phyloP scores from a whole-genome alignment of 2,329 filamentous ascomycete genomes.

The Scedosporium aurantiacum region DNA sequence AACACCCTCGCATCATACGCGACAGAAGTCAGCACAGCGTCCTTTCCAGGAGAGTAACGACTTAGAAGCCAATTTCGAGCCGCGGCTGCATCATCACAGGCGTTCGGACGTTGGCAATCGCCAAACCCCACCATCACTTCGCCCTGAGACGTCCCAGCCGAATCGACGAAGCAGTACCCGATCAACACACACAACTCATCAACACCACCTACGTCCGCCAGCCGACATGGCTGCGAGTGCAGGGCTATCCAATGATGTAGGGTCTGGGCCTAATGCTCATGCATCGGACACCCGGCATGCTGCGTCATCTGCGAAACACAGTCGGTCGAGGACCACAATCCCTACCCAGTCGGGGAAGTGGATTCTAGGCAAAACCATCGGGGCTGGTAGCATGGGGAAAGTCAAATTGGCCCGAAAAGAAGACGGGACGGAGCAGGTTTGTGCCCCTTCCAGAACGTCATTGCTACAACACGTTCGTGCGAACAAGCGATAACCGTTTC shows the following conservation, averaged over 20 bases:
- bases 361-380: constrained; percentile 92
- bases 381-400: constrained; percentile 97
- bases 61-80: not conserved
- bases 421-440: constrained; percentile 80
- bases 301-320: constrained; percentile 26
- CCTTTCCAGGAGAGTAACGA: not conserved
- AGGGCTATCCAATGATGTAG: not conserved
- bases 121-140: not conserved
- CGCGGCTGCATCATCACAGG: not conserved
- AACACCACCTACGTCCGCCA: constrained; percentile 1
- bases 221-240: not conserved
- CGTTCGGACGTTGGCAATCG: not conserved
- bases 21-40: not conserved
- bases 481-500: not conserved
- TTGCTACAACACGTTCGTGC: not conserved
- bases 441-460: not conserved
- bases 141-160: constrained; percentile 2
- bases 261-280: not conserved
- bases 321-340: constrained; percentile 66
- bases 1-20: not conserved
- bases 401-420: constrained; percentile 90
- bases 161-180: constrained; percentile 8
- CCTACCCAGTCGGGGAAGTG: constrained; percentile 85
- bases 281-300: not conserved
- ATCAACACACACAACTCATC: constrained; percentile 6